phyloP scores from a whole-genome alignment of 1,139 yeast genomes.

The Sugiyamaella japonica region DNA sequence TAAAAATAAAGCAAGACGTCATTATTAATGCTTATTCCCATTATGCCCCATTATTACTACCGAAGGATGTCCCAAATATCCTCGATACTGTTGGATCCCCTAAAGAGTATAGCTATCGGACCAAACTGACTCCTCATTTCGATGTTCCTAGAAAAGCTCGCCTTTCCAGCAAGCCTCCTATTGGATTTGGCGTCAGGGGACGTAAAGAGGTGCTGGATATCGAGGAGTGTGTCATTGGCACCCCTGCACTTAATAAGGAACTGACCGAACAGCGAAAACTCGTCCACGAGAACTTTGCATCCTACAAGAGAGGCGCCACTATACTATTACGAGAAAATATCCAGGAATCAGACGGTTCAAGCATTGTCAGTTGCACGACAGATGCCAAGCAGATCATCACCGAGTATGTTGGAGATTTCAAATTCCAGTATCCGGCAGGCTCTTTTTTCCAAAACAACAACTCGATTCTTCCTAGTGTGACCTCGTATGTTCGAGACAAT shows the following conservation, averaged over 20 bases:
- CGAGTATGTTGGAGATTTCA: conserved; percentile 68
- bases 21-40: conserved; percentile 79
- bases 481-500: conserved; percentile 74
- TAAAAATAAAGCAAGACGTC: conserved; percentile 68
- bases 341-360: conserved; percentile 35
- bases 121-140: conserved; percentile 95
- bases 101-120: conserved; percentile 70
- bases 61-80: conserved; percentile 56
- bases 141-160: conserved; percentile 63
- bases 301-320: conserved; percentile 82
- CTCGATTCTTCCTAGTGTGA: conserved; percentile 80
- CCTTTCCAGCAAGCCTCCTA: conserved; percentile 55
- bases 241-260: conserved; percentile 71
- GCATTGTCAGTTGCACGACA: conserved; percentile 51
- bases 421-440: conserved; percentile 87
- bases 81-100: conserved; percentile 79
- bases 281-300: conserved; percentile 50
- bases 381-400: conserved; percentile 75
- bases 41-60: conserved; percentile 56
- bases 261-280: conserved; percentile 65
- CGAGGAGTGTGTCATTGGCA: conserved; percentile 91
- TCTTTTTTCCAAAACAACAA: conserved; percentile 96
- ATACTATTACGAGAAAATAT: conserved; percentile 80
- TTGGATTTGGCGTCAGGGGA: conserved; percentile 89
- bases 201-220: conserved; percentile 79